Conservation (phyloP, 2,329 filamentous ascomycete species). For the Coniochaeta sp. region DNA sequence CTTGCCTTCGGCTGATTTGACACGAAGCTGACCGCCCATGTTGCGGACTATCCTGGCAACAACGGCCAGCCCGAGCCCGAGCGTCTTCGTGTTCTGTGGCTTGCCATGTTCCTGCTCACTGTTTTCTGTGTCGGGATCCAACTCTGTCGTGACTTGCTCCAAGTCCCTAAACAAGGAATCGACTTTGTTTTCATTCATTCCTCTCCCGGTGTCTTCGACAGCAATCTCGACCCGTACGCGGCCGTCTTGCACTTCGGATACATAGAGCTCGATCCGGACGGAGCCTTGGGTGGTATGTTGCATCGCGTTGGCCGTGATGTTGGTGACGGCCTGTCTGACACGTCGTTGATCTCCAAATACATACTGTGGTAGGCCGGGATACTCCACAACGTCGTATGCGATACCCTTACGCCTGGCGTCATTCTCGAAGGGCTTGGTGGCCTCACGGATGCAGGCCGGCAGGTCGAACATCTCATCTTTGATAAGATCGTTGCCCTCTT, state of each 20-base stretch:
- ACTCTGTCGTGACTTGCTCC: constrained; percentile 48
- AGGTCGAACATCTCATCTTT: constrained; percentile 79
- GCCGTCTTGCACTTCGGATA: constrained; percentile 42
- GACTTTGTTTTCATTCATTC: constrained; percentile 45
- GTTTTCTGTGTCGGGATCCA: constrained; percentile 14
- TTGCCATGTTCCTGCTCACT: constrained; percentile 20
- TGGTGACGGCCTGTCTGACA: constrained; percentile 76
- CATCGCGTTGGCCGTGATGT: constrained; percentile 78
- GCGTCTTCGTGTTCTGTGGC: constrained; percentile 27
- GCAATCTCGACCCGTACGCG: constrained; percentile 66
- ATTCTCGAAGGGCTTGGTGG: constrained; percentile 63
- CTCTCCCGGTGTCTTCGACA: constrained; percentile 53
- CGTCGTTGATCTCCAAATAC: constrained; percentile 75
- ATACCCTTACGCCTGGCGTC: constrained; percentile 74
- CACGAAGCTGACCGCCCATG: constrained; percentile 79
- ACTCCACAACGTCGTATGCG: constrained; percentile 58
- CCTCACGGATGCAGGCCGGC: constrained; percentile 63
- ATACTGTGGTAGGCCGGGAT: constrained; percentile 59
- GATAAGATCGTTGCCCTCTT: constrained; percentile 70
- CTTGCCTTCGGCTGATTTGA: constrained; percentile 77
- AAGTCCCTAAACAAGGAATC: constrained; percentile 52
- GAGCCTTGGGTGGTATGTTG: constrained; percentile 64
- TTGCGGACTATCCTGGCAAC: constrained; percentile 84
- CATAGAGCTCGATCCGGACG: constrained; percentile 64
- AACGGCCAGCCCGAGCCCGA: constrained; percentile 79